Evolutionary conservation across 306 rosid species (phyloP), one percentile per base, ranked within the genome.

Genomic region (Ochetophila trinervis): DNA sequence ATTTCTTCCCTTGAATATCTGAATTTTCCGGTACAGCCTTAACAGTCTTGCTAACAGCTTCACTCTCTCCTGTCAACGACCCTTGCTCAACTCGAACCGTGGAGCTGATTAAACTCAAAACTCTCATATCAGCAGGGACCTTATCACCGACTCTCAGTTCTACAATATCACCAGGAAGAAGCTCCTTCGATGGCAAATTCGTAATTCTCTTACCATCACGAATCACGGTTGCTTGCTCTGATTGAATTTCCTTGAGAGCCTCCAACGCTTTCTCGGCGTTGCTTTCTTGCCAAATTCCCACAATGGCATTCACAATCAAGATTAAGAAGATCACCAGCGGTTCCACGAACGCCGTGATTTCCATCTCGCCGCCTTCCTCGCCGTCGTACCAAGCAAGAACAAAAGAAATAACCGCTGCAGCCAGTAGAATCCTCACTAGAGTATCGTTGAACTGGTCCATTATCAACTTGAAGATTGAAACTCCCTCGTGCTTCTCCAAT

Each of bases 231-330:
- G 98, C 98, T 18, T 82, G 90, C 80, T 89, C 93, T 2, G 98
- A 85, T 50, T 92, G 98, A 76, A 92, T 92, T 83, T 92, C 98
- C 32, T 92, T 92, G 15, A 92, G 71, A 6, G 98, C 96, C 68
- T 89, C 96, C 12, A 92, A 65, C 12, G 98, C 98, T 81, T 89
- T 89, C 79, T 92, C 98, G 5, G 98, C 98, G 67, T 92, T 84
- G 76, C 73, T 92, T 78, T 92, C 98, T 60, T 92, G 98, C 98
- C 98, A 92, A 45, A 92, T 84, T 0, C 98, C 96, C 5, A 92
- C 96, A 7, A 77, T 23, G 0, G 96, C 98, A 71, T 82, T 82
- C 22, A 82, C 72, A 54, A 78, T 78, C 83, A 82, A 48, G 63
- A 82, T 82, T 78, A 82, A 71, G 37, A 82, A 82, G 53, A 82